Evolutionary conservation across 2,329 filamentous ascomycete genomes (phyloP), one percentile per base, ranked within the genome.

Genomic region (Setomelanomma holmii): DNA sequence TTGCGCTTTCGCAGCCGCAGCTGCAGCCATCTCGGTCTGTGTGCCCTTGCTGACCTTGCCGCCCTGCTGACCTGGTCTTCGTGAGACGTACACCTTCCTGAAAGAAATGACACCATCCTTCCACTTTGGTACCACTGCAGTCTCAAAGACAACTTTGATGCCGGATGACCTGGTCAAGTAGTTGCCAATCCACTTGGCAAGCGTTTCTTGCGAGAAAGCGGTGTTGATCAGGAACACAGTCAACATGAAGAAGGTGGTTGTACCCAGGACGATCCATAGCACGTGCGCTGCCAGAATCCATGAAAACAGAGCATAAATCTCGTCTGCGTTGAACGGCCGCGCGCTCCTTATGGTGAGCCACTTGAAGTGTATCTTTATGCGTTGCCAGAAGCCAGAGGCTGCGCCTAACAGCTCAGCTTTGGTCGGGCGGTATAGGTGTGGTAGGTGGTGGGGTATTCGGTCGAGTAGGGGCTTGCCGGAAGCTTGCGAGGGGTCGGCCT

Each of bases 101-200:
- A 99, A 96, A 0, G 91, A 93, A 59, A 99, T 99, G 35, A 98
- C 93, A 24, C 93, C 93, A 67, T 95, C 89, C 56, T 86, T 88
- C 95, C 95, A 99, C 72, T 90, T 95, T 10, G 95, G 95, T 17
- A 99, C 95, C 66, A 99, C 96, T 19, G 95, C 95, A 34, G 91
- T 97, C 76, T 99, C 95, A 72, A 99, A 99, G 47, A 99, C 89
- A 24, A 99, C 90, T 34, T 92, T 95, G 41, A 98, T 82, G 5
- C 95, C 95, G 7, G 93, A 95, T 16, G 93, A 96, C 69, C 93
- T 87, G 2, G 95, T 99, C 21, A 99, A 80, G 75, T 98, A 97
- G 74, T 97, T 96, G 14, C 95, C 95, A 42, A 98, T 85, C 90
- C 91, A 96, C 66, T 90, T 86, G 19, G 93, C 95, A 23, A 99